Evolutionary conservation across 306 rosid species (phyloP), one percentile per base, ranked within the genome.

Genomic region (Lotus japonicus): DNA sequence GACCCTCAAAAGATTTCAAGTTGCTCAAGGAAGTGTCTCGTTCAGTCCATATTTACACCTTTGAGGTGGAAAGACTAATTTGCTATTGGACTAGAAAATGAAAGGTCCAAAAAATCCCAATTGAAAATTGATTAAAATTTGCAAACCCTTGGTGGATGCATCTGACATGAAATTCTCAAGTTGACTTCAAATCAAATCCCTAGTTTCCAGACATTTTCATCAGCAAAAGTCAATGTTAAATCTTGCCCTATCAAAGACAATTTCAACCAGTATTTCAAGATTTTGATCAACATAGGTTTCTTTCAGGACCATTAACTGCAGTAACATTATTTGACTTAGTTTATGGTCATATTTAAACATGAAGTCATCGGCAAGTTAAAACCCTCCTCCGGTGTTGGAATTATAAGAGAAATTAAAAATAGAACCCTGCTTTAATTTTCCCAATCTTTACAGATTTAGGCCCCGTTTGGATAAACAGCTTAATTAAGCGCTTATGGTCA

Each of bases 1-100:
- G 73, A 72, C 80, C 76, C 7, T 68, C 70, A 50, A 31, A 56
- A 48, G 64, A 65, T 50, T 74, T 78, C 52, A 70, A 78, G 60
- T 77, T 75, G 65, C 31, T 18, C 75, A 48, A 38, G 70, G 28
- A 75, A 64, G 15, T 31, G 81, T 73, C 74, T 39, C 66, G 67
- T 64, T 42, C 76, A 17, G 11, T 36, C 59, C 41, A 50, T 23
- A 59, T 9, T 55, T 64, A 17, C 17, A 44, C 14, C 7, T 5
- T 5, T 11, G 8, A 17, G 18, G 15, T 0, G 15, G 33, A 61
- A 52, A 44, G 66, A 51, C 38, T 50, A 36, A 36, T 69, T 31
- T 62, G 5, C 54, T 52, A 21, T 64, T 51, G 9, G 16, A 42
- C 77, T 43, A 54, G 66, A 76, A 60, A 55, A 52, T 46, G 66